Evolutionary conservation across 2,329 filamentous ascomycete genomes (phyloP).

Genomic region (Penicillium polonicum): DNA sequence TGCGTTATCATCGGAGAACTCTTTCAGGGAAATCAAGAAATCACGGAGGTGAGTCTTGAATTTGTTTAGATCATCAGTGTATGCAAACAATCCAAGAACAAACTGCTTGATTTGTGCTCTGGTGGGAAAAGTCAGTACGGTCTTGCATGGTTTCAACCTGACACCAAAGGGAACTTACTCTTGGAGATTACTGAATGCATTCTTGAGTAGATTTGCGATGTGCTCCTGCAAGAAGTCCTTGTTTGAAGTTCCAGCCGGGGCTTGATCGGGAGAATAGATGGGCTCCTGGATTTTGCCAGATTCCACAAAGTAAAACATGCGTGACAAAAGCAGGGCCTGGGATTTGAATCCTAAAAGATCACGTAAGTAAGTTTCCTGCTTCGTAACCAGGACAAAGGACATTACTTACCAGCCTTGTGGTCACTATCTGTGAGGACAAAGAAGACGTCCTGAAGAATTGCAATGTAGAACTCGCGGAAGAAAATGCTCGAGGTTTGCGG

Average conservation of each 20-base stretch:
- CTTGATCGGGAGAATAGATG: constrained; percentile 83
- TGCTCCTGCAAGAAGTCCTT: constrained; percentile 87
- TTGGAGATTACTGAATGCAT: constrained; percentile 90
- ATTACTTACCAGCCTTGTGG: constrained; percentile 75
- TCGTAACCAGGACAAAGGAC: background rate
- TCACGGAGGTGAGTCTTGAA: constrained; percentile 96
- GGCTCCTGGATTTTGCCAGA: constrained; percentile 87
- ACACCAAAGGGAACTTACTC: constrained; percentile 57
- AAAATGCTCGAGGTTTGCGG: constrained; percentile 83
- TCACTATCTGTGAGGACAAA: constrained; percentile 97
- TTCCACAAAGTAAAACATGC: constrained; percentile 95
- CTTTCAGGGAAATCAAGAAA: constrained; percentile 95
- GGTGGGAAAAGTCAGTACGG: constrained; percentile 16
- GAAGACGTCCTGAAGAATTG: constrained; percentile 95
- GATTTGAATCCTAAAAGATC: constrained; percentile 74
- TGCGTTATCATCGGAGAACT: constrained; percentile 92
- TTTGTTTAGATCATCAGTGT: constrained; percentile 85
- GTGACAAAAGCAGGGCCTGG: constrained; percentile 87
- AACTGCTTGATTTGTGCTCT: constrained; percentile 86
- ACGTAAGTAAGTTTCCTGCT: background rate
- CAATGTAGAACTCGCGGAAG: constrained; percentile 96
- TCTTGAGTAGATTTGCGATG: constrained; percentile 78
- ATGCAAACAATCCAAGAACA: constrained; percentile 82
- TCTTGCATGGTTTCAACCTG: background rate
- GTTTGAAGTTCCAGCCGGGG: constrained; percentile 78